Evolutionary conservation across 2,329 filamentous ascomycete species (phyloP), one percentile per base, ranked within the genome.

Genomic region (Aureobasidium namibiae): DNA sequence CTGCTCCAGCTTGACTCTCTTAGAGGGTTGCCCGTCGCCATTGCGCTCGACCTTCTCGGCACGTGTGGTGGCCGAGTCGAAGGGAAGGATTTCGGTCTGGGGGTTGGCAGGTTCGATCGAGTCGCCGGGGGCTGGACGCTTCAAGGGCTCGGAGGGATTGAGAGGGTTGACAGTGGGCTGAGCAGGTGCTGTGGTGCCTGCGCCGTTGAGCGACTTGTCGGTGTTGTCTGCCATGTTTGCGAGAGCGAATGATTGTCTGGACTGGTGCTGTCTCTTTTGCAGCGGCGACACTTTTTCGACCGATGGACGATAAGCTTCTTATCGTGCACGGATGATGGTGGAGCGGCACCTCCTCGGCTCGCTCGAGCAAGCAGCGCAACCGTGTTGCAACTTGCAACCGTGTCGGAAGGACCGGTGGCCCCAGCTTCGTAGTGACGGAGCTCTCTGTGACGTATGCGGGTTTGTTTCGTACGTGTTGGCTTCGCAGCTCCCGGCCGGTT

Each of bases 1-100:
- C 39, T 66, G 56, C 4, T 72, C 68, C 63, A 75, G 56, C 69
- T 73, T 77, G 65, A 70, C 63, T 59, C 72, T 62, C 67, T 75
- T 75, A 45, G 65, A 52, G 29, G 73, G 70, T 45, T 68, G 68
- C 46, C 71, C 68, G 39, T 70, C 68, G 38, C 66, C 67, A 63
- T 71, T 67, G 31, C 72, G 64, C 62, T 73, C 70, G 46, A 72
- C 63, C 61, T 75, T 75, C 58, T 75, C 73, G 21, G 73, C 72
- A 60, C 69, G 71, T n/a, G 73, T 73, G 13, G 67, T 68, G 8
- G 71, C 67, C 8, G 72, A 74, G 58, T 75, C 71, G 39, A 69
- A 67, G 34, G 67, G 66, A 33, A 72, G 61, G 21, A 70, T 67
- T 34, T 71, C 67, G 45, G 65, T 63, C 54, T 71, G 70, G 33